Base-by-base conservation (phyloP, 2,329 filamentous ascomycete genomes). In the Ceratocystis smalleyi region DNA sequence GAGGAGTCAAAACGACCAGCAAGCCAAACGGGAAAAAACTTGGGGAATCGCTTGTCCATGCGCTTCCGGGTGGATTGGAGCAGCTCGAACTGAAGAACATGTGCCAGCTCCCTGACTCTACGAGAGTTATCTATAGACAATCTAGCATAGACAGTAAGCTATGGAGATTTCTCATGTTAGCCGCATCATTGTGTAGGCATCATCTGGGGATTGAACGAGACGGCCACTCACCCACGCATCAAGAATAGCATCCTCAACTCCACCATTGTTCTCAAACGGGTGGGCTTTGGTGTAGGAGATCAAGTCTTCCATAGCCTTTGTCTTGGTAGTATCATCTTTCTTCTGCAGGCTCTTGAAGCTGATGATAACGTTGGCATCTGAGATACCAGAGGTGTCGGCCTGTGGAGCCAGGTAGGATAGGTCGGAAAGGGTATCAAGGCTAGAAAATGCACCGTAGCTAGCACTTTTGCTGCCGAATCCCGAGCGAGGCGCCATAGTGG, bases 291-390 rank as follows among this genome's bases (percentile, higher is more conserved):
- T 77, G 71, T 87, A 81, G 43, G 81, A 73, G 59, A 89, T 79
- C 22, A 99, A 75, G 62, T 97, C 92, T 70, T 97, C 91, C 32
- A 99, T 77, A 0, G 89, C 92, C 73, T 92, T 96, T 6, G 87
- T 81, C 73, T 96, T 95, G 45, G 94, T 99, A 10, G 85, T 95
- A 70, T 86, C 87, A 76, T 96, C 92, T 75, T 94, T 95, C 76
- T 97, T 99, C 61, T 86, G 81, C 2, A 96, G 76, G 69, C 95
- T 96, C 75, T 96, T 95, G 76, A 96, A 89, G n/a, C 86, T 84
- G 15, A 97, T 91, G 45, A 92, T 84, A 45, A 92, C 79, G 71
- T 94, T 88, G 6, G 91, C 81, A 69, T 96, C 86, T 55, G 85
- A 87, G 66, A 99, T 84, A 54, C 77, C 77, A 43, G 85, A 84